These are phyloP conservation scores for cucumber (Cucumis sativus) DNA, from an alignment of 306 rosid genomes.

Conservation along the genomic window Cucumber_9930_V3 NC_026658.2:25936001-25936500, in stretches of 20 bases:
- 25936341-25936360: slow-evolving; percentile 16
- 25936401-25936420: slow-evolving; percentile 69
- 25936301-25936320: neutral
- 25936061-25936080: slow-evolving; percentile 87
- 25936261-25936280: neutral
- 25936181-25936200: slow-evolving; percentile 63
- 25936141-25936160: slow-evolving; percentile 44
- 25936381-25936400: slow-evolving; percentile 60
- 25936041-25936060: slow-evolving; percentile 45
- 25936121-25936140: slow-evolving; percentile 69
- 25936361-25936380: slow-evolving; percentile 64
- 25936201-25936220: slow-evolving; percentile 48
- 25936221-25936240: neutral
- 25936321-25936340: slow-evolving; percentile 56
- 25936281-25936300: neutral
- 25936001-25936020: neutral
- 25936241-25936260: neutral
- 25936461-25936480: slow-evolving; percentile 44
- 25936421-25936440: slow-evolving; percentile 64
- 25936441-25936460: slow-evolving; percentile 56
- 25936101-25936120: slow-evolving; percentile 80
- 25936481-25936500: slow-evolving; percentile 42
- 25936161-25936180: slow-evolving; percentile 65
- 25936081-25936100: slow-evolving; percentile 81
- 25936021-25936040: slow-evolving; percentile 22